These are phyloP conservation scores for Coemansia sp. DNA, from an alignment of 192 early-diverging fungal genomes.

Conservation along the genomic window DNA sequence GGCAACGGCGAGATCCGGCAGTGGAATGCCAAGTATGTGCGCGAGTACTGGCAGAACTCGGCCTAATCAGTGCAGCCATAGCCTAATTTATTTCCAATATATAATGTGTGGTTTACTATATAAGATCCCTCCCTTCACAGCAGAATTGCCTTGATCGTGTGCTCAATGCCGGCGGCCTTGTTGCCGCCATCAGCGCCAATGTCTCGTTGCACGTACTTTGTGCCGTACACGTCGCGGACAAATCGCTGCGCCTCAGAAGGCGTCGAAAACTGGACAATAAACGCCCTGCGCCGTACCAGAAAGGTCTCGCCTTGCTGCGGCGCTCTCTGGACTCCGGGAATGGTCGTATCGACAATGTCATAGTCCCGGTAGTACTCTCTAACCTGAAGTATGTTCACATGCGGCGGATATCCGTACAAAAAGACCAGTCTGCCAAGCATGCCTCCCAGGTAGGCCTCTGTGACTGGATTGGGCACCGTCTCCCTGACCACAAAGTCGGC, in stretches of 20 bases:
- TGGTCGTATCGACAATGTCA: constrained; percentile 37
- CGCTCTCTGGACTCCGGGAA: constrained; percentile 46
- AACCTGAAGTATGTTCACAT: constrained; percentile 32
- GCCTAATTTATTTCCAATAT: background rate
- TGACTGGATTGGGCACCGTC: constrained; percentile 21
- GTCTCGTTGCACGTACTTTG: constrained; percentile 10
- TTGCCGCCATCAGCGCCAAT: background rate
- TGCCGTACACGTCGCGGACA: constrained; percentile 38
- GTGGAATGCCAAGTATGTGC: constrained; percentile 53
- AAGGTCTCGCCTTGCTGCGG: constrained; percentile 38
- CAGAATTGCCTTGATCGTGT: constrained; percentile 25
- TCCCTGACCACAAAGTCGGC: constrained; percentile 25
- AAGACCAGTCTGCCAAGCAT: constrained; percentile 36
- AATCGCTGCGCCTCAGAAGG: constrained; percentile 40
- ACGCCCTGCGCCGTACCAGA: constrained; percentile 34
- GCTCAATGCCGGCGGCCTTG: background rate
- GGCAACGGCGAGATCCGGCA: constrained; percentile 45
- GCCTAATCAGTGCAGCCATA: background rate
- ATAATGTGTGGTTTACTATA: background rate
- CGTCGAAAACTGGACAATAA: constrained; percentile 41
- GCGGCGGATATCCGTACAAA: constrained; percentile 43
- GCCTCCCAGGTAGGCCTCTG: constrained; percentile 24
- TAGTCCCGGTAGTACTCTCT: constrained; percentile 36
- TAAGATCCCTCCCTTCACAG: background rate
- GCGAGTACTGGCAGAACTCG: constrained; percentile 48